Percentiles rank a stretch among this genome's conserved stretches.
Evolutionary conservation across 257 asterid species (phyloP).

Genomic region (Lithospermum erythrorhizon): DNA sequence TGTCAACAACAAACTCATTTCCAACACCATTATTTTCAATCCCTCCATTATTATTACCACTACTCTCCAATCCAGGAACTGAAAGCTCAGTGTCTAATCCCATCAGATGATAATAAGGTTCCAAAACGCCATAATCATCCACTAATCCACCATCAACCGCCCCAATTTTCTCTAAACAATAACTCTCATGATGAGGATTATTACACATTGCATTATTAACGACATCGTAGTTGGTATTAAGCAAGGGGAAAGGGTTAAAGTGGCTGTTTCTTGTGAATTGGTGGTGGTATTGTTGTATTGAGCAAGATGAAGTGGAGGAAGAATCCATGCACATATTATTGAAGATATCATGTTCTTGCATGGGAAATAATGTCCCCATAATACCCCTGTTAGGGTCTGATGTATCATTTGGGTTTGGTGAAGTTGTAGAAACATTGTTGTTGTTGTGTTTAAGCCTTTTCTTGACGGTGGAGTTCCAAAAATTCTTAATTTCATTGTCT

Average conservation of each 20-base stretch:
- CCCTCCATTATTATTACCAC: slow-evolving; percentile 13
- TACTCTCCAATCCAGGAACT: slow-evolving; percentile 49
- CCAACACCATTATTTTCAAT: slow-evolving; percentile 23
- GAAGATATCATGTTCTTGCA: slow-evolving; percentile 54
- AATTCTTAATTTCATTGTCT: slow-evolving; percentile 85
- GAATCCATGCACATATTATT: slow-evolving; percentile 42
- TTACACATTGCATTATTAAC: slow-evolving; percentile 6
- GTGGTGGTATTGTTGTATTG: slow-evolving; percentile 23
- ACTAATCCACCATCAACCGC: slow-evolving; percentile 20
- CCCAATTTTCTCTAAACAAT: slow-evolving; percentile 10
- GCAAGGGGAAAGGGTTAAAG: slow-evolving; percentile 40
- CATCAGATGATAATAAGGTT: slow-evolving; percentile 24
- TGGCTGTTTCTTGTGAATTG: slow-evolving; percentile 14
- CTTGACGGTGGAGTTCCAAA: slow-evolving; percentile 83
- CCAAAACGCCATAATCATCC: slow-evolving; percentile 40
- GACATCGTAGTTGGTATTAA: slow-evolving; percentile 15
- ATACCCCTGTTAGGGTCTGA: slow-evolving; percentile 20
- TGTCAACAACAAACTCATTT: slow-evolving; percentile 20
- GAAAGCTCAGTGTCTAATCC: slow-evolving; percentile 56
- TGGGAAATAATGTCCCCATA: slow-evolving; percentile 32
- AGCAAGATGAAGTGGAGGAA: slow-evolving; percentile 41
- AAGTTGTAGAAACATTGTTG: slow-evolving; percentile 15
- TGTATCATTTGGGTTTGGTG: slow-evolving; percentile 41
- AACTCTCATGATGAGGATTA: slow-evolving; percentile 17
- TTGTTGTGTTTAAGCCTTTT: slow-evolving; percentile 53